A percentile compares a stretch with the other conserved stretches of the same genome.
Conservation (phyloP, 2,329 filamentous ascomycete genomes). For the Trichoderma citrinoviride region DNA sequence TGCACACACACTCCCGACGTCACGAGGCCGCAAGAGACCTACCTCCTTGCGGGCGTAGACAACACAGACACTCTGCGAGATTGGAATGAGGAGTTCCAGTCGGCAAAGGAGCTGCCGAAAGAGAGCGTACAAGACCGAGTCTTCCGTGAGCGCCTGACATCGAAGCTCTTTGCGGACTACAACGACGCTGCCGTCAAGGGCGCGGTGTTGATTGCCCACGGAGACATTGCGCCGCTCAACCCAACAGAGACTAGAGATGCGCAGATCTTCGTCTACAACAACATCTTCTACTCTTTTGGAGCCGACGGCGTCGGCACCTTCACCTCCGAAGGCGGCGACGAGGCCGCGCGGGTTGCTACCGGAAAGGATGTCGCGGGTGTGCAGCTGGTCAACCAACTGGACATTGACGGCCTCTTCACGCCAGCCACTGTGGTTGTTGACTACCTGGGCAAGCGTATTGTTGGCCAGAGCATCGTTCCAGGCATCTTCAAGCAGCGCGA, state of each 20-base stretch:
- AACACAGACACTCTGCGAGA: slow-evolving; percentile 92
- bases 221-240: slow-evolving; percentile 90
- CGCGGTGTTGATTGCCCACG: slow-evolving; percentile 85
- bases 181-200: slow-evolving; percentile 92
- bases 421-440: slow-evolving; percentile 95
- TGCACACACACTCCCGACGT: slow-evolving; percentile 77
- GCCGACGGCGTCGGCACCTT: slow-evolving; percentile 97
- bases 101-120: slow-evolving; percentile 88
- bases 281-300: slow-evolving; percentile 98
- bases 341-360: slow-evolving; percentile 91
- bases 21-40: slow-evolving; percentile 88
- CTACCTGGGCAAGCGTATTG: slow-evolving; percentile 94
- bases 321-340: slow-evolving; percentile 91
- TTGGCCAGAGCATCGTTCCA: slow-evolving; percentile 96
- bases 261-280: slow-evolving; percentile 99
- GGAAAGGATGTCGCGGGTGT: slow-evolving; percentile 96
- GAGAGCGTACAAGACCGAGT: slow-evolving; percentile 94
- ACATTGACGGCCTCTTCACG: slow-evolving; percentile 91
- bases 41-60: slow-evolving; percentile 83
- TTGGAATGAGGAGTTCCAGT: slow-evolving; percentile 99
- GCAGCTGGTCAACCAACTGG: slow-evolving; percentile 92
- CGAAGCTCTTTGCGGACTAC: slow-evolving; percentile 96
- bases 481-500: slow-evolving; percentile 99
- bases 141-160: slow-evolving; percentile 88
- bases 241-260: slow-evolving; percentile 90